Conservation (phyloP, 352 stramenopile species). For the Globisporangium nunn region DNA sequence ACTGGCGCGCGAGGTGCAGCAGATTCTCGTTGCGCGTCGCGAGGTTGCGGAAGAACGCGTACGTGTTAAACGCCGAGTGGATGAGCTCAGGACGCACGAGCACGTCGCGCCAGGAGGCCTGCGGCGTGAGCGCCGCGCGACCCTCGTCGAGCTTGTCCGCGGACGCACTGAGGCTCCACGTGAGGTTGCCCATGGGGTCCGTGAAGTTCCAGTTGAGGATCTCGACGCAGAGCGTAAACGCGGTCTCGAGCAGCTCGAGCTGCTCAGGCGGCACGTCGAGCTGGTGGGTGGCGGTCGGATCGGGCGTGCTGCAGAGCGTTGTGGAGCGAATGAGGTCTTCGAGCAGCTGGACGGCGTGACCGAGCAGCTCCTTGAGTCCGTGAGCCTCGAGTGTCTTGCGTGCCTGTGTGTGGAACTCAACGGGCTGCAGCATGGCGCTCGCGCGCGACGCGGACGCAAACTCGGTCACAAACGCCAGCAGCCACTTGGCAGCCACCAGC, state of each 20-base stretch:
- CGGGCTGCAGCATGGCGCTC: slow-evolving; percentile 72
- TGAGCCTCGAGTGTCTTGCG: slow-evolving; percentile 51
- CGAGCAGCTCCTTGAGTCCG: slow-evolving; percentile 53
- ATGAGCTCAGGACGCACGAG: slow-evolving; percentile 68
- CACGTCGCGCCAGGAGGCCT: slow-evolving; percentile 62
- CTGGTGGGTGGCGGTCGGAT: slow-evolving; percentile 12
- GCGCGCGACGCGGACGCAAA: slow-evolving; percentile 74
- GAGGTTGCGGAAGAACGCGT: slow-evolving; percentile 70
- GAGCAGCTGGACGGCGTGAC: slow-evolving; percentile 52
- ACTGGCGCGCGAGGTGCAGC: slow-evolving; percentile 73
- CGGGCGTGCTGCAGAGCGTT: slow-evolving; percentile 31
- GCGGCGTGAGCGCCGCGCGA: slow-evolving; percentile 38
- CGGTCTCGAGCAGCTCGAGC: slow-evolving; percentile 65
- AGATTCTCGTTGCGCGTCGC: slow-evolving; percentile 60
- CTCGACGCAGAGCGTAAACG: slow-evolving; percentile 72
- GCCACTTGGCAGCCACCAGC: slow-evolving; percentile 70
- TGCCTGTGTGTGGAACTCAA: slow-evolving; percentile 81
- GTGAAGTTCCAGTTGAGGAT: slow-evolving; percentile 76
- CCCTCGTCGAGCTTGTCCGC: slow-evolving; percentile 27
- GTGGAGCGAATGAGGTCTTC: slow-evolving; percentile 69
- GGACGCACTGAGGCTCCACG: slow-evolving; percentile 45
- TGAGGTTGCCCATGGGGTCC: slow-evolving; percentile 54
- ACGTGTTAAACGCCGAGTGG: slow-evolving; percentile 83
- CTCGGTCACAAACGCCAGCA: slow-evolving; percentile 80
- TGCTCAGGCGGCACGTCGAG: slow-evolving; percentile 47